Evolutionary conservation across 768 basidiomycete species (phyloP).

Genomic region (Pisolithus sp.): DNA sequence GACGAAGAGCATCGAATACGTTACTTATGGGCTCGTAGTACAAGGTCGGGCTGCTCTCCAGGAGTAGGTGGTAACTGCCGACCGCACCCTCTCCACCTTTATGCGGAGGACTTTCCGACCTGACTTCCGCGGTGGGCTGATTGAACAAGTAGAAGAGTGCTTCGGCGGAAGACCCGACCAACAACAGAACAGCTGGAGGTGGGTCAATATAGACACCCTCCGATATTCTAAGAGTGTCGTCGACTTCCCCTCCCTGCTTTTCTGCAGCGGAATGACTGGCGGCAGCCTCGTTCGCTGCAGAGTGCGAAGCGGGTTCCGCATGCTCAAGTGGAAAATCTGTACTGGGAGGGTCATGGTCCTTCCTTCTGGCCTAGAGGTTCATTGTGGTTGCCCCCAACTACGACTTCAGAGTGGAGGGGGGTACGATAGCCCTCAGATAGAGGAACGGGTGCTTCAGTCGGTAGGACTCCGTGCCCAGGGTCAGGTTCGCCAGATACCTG

Average conservation of each 20-base stretch:
- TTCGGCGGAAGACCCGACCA: conserved; percentile 34
- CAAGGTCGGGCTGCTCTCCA: conserved; percentile 59
- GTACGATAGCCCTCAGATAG: conserved; percentile 6
- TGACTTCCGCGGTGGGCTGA: conserved; percentile 31
- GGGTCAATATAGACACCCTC: conserved; percentile 71
- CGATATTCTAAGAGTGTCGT: conserved; percentile 53
- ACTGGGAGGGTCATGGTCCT: not conserved
- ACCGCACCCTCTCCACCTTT: conserved; percentile 12
- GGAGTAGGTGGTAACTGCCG: conserved; percentile 36
- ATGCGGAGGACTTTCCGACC: conserved; percentile 19
- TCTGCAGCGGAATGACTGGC: no score
- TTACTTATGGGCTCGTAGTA: conserved; percentile 71
- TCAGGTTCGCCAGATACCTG: not conserved
- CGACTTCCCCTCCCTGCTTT: conserved; percentile 8
- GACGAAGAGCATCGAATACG: conserved; percentile 68
- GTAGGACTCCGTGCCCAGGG: not conserved
- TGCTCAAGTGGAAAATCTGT: conserved; percentile 8
- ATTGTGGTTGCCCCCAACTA: not conserved
- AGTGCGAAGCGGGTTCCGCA: conserved; percentile 5
- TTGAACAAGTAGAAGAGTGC: conserved; percentile 51
- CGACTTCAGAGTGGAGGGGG: not conserved
- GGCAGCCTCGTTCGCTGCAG: conserved; percentile 3
- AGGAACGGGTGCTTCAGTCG: not conserved
- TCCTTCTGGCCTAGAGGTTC: conserved; percentile 5
- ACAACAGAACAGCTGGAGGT: conserved; percentile 61